Conservation (phyloP, 257 asterid genomes). For the Solanum virginianum region DNA sequence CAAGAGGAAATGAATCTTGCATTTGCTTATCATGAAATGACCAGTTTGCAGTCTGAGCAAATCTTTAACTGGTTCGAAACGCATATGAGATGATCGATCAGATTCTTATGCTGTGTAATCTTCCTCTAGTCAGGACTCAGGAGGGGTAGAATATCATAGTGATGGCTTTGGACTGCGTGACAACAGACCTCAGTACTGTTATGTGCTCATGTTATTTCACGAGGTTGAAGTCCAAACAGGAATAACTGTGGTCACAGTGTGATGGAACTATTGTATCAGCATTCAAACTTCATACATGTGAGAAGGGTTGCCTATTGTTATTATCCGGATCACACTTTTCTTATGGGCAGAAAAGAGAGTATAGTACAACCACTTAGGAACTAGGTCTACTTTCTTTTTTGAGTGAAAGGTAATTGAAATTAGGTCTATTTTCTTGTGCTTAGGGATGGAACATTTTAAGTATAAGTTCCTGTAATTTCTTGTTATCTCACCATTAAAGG, state of each 20-base stretch:
- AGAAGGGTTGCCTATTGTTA: neutral
- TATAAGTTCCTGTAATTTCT: neutral
- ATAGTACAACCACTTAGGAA: neutral
- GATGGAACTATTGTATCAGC: neutral
- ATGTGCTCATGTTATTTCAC: neutral
- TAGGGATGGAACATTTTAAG: neutral
- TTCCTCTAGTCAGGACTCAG: neutral
- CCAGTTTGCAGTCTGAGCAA: constrained; percentile 69
- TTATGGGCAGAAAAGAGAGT: neutral
- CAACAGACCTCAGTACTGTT: neutral
- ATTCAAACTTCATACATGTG: neutral
- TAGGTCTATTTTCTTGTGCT: neutral
- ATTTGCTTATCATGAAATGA: constrained; percentile 93
- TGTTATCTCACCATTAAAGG: neutral
- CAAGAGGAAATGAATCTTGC: constrained; percentile 99
- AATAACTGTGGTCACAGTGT: neutral
- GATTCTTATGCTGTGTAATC: neutral
- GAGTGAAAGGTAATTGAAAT: neutral
- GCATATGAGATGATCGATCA: constrained; percentile 41
- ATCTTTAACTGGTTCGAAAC: constrained; percentile 83
- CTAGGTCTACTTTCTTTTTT: neutral
- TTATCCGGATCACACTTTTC: neutral
- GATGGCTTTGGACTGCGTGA: neutral
- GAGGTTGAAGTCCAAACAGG: neutral
- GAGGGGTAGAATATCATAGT: neutral